Evolutionary conservation across 2,329 filamentous ascomycete genomes (phyloP), one percentile per base, ranked within the genome.

Genomic region (Xylariales sp.): DNA sequence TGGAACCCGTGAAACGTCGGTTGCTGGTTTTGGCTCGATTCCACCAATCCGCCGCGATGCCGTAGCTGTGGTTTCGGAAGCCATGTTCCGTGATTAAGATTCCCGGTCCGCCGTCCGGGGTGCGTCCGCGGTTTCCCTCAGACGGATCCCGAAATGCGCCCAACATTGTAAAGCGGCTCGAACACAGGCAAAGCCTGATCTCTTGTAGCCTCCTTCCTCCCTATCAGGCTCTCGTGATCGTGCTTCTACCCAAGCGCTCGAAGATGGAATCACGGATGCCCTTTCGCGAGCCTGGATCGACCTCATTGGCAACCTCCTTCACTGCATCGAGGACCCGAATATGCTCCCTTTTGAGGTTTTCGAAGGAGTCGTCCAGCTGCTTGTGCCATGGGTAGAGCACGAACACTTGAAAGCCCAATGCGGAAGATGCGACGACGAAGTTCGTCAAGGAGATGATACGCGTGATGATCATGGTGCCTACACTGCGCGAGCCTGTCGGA

Each of bases 351-450:
- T 76, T 80, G 18, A 84, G 62, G 9, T 69, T 63, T 42, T 76
- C 67, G 52, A 85, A 84, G 45, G 77, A 74, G 15, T 74, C 69
- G 47, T 84, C 77, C 5, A 86, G 64, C 54, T 82, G 68, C 52
- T 82, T 73, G 60, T 85, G 81, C 81, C 81, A 85, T 1, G 82
- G 82, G 59, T 85, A 85, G 9, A 86, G 67, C 28, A 86, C 82
- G 51, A 78, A 80, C 37, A 84, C 78, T 61, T 85, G 81, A 59
- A 86, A 86, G 25, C 67, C 68, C 24, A 86, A 68, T 0, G 82
- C 82, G 4, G 79, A 82, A 21, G 71, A 73, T 40, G 80, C 82
- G 46, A 86, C 77, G 48, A 73, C 55, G 55, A 86, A 85, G 64
- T 86, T 83, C 46, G 77, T 80, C 46, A 82, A 50, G 9, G 78